A percentile compares a stretch with the other conserved stretches of the same genome.
These are phyloP conservation scores for Fraxinus baroniana DNA, from an alignment of 305 asterid species.

Conservation along the genomic window DNA sequence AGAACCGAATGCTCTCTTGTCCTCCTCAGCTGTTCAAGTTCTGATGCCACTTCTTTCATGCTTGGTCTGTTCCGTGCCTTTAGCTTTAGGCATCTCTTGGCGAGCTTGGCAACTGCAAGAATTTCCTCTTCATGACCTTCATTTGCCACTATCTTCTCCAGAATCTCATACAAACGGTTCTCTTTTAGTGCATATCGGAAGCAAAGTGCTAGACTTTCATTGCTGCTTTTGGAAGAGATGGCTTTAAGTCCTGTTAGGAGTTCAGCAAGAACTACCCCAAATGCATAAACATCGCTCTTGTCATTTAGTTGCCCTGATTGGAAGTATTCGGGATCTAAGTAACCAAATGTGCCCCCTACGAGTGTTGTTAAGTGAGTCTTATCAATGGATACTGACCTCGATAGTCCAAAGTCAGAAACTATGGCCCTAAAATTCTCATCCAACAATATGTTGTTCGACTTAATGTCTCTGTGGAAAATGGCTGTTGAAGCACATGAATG, in stretches of 20 bases:
- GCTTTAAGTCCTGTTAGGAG: slow-evolving; percentile 18
- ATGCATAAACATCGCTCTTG: slow-evolving; percentile 30
- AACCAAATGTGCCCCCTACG: slow-evolving; percentile 25
- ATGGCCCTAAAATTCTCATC: slow-evolving; percentile 19
- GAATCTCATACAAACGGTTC: neutral
- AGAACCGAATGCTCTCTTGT: neutral
- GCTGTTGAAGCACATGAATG: slow-evolving; percentile 23
- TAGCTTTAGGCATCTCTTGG: slow-evolving; percentile 36
- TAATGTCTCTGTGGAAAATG: slow-evolving; percentile 14
- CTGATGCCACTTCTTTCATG: slow-evolving; percentile 46
- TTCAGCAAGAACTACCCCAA: slow-evolving; percentile 27
- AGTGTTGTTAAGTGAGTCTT: slow-evolving; percentile 27
- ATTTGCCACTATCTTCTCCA: slow-evolving; percentile 2
- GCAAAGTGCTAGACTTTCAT: slow-evolving; percentile 16
- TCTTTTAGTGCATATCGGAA: slow-evolving; percentile 5
- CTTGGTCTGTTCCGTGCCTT: slow-evolving; percentile 37
- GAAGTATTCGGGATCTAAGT: slow-evolving; percentile 28
- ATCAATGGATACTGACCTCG: slow-evolving; percentile 21
- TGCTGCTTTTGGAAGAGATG: slow-evolving; percentile 4
- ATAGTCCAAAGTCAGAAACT: slow-evolving; percentile 25
- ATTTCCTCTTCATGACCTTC: slow-evolving; percentile 23
- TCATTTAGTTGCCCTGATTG: slow-evolving; percentile 24
- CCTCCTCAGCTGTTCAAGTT: slow-evolving; percentile 36
- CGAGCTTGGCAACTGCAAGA: slow-evolving; percentile 33
- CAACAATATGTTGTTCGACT: slow-evolving; percentile 20